phyloP scores from a whole-genome alignment of 495 filamentous ascomycete species.

The Platismatia glauca region DNA sequence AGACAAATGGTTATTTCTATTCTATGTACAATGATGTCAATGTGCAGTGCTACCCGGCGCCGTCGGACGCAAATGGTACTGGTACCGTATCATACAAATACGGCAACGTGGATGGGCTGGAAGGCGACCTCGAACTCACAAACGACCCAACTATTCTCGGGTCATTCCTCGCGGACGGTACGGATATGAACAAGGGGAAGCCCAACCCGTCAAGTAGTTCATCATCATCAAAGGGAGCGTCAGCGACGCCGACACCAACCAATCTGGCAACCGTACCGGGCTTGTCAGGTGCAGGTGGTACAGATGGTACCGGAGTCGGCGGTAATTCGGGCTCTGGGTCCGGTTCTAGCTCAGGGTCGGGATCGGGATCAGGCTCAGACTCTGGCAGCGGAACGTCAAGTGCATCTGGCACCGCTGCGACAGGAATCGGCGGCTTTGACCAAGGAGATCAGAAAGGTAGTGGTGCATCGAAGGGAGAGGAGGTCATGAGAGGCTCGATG shows the following conservation, averaged over 20 bases:
- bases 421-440: slow-evolving; percentile 26
- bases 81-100: slow-evolving; percentile 69
- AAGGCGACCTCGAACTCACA: slow-evolving; percentile 66
- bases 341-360: neutral
- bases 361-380: slow-evolving; percentile 18
- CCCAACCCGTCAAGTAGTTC: slow-evolving; percentile 17
- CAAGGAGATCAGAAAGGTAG: slow-evolving; percentile 29
- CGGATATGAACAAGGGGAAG: slow-evolving; percentile 51
- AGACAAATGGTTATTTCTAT: slow-evolving; percentile 81
- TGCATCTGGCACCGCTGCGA: slow-evolving; percentile 23
- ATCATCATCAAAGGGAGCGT: slow-evolving; percentile 1
- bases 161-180: slow-evolving; percentile 68
- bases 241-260: slow-evolving; percentile 26
- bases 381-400: slow-evolving; percentile 20
- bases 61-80: slow-evolving; percentile 48
- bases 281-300: slow-evolving; percentile 33
- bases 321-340: slow-evolving; percentile 9
- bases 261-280: slow-evolving; percentile 34
- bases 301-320: slow-evolving; percentile 21
- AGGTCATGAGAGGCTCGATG: slow-evolving; percentile 43
- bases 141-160: slow-evolving; percentile 69
- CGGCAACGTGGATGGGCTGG: slow-evolving; percentile 52
- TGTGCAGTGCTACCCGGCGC: slow-evolving; percentile 76
- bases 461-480: slow-evolving; percentile 35
- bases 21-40: slow-evolving; percentile 67